Base-by-base conservation (phyloP, 108 stramenopile species). In the Skeletonema menzelii region DNA sequence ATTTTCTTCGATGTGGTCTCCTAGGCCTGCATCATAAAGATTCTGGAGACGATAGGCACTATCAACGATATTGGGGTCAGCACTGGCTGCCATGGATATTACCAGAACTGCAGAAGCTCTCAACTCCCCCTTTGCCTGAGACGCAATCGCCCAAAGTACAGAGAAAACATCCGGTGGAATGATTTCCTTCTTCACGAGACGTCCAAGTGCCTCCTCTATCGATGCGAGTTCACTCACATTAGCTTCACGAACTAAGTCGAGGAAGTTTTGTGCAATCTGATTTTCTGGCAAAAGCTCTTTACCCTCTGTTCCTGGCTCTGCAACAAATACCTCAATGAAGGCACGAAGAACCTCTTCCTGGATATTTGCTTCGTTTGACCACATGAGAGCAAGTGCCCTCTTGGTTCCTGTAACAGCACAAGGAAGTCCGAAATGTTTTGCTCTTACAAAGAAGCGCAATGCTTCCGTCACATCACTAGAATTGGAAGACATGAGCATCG, bases 371-470 rank as follows among this genome's bases (percentile, higher is more conserved):
- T 97, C 96, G 24, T 80, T 87, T 22, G 93, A 92, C 96, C 96
- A 98, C 88, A 98, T 92, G 12, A 98, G 84, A 31, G 91, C 84
- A 27, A 98, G 86, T 0, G 96, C 94, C 27, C 88, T 88, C 77
- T 91, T 96, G 85, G 96, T 96, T 17, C 96, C 96, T 24, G 87
- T 85, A 0, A 95, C 80, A 11, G 97, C 96, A 80, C 93, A 95
- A 2, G 97, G 95, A 31, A 98, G 85, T 20, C 94, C 80, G 72
- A 97, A 98, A 77, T 95, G 94, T 8, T 91, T 86, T 15, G 97
- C 97, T 59, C 88, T 80, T 8, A 95, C 94, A 74, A 94, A 94
- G 72, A 96, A 96, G 4, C 90, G 79, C 27, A 96, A 87, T 10
- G 94, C 95, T 73, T 96, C 95, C 3, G 91, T 94, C 20, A 95